Conservation (phyloP, 2,329 filamentous ascomycete species). For the Nemania serpens region DNA sequence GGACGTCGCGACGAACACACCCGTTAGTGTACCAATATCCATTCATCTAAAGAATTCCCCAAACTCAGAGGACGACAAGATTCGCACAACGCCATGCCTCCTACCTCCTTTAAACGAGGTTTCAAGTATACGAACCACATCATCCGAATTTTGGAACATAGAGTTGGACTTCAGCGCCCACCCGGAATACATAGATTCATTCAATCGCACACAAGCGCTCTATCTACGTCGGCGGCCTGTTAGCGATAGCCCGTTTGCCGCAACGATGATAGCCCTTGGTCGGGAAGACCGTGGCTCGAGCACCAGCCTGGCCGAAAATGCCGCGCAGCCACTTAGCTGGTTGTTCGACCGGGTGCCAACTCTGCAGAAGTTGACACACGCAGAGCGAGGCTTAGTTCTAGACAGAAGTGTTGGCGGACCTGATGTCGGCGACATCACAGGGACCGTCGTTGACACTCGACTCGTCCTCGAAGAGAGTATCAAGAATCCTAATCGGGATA, state of each 20-base stretch:
- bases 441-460: conserved; percentile 67
- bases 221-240: conserved; percentile 73
- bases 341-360: conserved; percentile 65
- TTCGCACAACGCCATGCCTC: conserved; percentile 61
- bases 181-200: conserved; percentile 64
- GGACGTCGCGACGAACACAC: conserved; percentile 81
- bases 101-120: conserved; percentile 70
- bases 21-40: conserved; percentile 73
- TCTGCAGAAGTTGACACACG: conserved; percentile 61
- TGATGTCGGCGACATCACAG: conserved; percentile 48
- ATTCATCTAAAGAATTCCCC: conserved; percentile 59
- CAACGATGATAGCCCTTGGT: conserved; percentile 75
- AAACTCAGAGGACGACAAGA: conserved; percentile 34
- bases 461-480: conserved; percentile 65
- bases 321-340: conserved; percentile 67
- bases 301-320: conserved; percentile 40
- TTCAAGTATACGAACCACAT: conserved; percentile 59
- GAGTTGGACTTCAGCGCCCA: conserved; percentile 73
- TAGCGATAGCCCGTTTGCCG: conserved; percentile 71
- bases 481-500: conserved; percentile 34
- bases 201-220: conserved; percentile 72
- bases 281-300: conserved; percentile 44
- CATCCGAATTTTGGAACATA: conserved; percentile 78
- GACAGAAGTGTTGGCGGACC: conserved; percentile 55
- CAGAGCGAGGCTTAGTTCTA: conserved; percentile 69